These are phyloP conservation scores for Diaporthe australafricana DNA, from an alignment of 2,329 filamentous ascomycete species.

Conservation along the genomic window DNA sequence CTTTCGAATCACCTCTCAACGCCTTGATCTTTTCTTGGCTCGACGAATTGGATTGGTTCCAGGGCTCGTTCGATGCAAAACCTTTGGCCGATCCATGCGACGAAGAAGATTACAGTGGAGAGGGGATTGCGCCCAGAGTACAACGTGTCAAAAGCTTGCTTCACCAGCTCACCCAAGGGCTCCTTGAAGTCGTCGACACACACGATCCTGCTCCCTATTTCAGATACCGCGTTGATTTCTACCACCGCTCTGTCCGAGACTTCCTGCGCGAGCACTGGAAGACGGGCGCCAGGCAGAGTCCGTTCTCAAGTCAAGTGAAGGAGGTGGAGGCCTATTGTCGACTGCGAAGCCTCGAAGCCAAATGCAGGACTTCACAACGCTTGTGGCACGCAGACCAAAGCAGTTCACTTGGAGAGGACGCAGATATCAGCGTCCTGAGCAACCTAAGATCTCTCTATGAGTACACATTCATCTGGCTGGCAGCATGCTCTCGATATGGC, in stretches of 20 bases:
- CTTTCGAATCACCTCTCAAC: slow-evolving; percentile 7
- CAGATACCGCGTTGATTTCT: neutral
- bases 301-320: neutral
- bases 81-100: no score
- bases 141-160: neutral
- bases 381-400: neutral
- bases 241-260: neutral
- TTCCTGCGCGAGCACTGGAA: neutral
- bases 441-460: neutral
- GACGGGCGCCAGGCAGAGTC: neutral
- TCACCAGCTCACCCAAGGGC: slow-evolving; percentile 10
- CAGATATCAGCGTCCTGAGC: neutral
- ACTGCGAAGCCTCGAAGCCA: slow-evolving; percentile 3
- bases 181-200: slow-evolving; percentile 3
- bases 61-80: neutral
- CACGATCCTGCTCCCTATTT: slow-evolving; percentile 1
- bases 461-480: neutral
- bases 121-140: neutral
- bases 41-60: neutral
- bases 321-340: slow-evolving; percentile 4
- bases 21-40: neutral
- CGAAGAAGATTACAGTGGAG: neutral
- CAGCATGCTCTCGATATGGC: neutral
- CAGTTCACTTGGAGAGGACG: neutral
- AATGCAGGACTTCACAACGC: neutral